Base-by-base conservation (phyloP, 225 moss, liverwort and hornwort species). In the Sphagnum contortum region DNA sequence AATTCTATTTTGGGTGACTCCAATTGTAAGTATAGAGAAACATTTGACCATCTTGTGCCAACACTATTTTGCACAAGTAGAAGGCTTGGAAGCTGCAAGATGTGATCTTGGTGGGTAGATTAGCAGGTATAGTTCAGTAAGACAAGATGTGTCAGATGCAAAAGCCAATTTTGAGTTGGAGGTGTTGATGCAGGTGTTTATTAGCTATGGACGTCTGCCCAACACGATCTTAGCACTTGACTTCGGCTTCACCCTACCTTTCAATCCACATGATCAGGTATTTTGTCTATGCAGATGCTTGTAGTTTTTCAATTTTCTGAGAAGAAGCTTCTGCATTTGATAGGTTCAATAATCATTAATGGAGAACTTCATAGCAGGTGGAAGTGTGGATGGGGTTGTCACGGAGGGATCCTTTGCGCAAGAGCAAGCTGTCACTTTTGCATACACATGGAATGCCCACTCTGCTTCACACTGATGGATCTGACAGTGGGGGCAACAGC, bases 321-420 rank as follows among this genome's bases (percentile, higher is more conserved):
- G 29, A 29, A 29, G 29, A 29, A 61, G 13, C 13, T 44, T 46
- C 8, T 8, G 44, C 11, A 10, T 14, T 29, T 29, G 4, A 29
- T 29, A 29, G 29, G 29, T 29, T 29, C 29, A 29, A 29, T 29
- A 29, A 29, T 29, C 29, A 29, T 52, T 9, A 52, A 52, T 52
- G 52, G 52, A 52, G 52, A 52, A 9, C 52, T 52, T 5, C 6
- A 52, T 52, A 55, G 55, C 63, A 94, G 94, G 94, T 91, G 68
- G 91, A 94, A 74, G 81, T 94, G 48, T 94, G 94, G 94, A 89
- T 94, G 91, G 91, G 87, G 48, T 72, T 94, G 60, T 91, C 89
- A 48, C 84, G 81, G 49, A 78, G 91, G 58, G 94, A 94, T 64
- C 87, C 89, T 63, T 71, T 94, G 55, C 83, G 94, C 60, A 87